Conservation (phyloP, 1,139 yeast species). For the Scheffersomyces lignicola region DNA sequence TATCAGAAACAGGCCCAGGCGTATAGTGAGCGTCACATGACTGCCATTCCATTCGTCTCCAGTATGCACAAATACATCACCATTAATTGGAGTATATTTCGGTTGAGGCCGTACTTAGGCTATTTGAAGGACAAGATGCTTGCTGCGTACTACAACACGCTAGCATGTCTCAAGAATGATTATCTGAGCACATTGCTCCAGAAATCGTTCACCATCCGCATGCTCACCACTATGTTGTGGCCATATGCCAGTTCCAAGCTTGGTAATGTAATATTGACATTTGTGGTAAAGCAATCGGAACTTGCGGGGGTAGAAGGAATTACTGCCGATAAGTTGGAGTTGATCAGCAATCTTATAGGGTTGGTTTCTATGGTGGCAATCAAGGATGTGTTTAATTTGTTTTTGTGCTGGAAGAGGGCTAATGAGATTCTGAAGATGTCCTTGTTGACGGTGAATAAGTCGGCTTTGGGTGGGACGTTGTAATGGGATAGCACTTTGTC, state of each 20-base stretch:
- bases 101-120: slow-evolving; percentile 1
- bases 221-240: slow-evolving; percentile 40
- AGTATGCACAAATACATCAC: slow-evolving; percentile 9
- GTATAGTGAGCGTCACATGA: neutral
- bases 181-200: slow-evolving; percentile 28
- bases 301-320: slow-evolving; percentile 10
- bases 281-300: slow-evolving; percentile 10
- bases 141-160: slow-evolving; percentile 21
- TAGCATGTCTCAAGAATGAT: slow-evolving; percentile 38
- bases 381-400: slow-evolving; percentile 36
- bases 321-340: slow-evolving; percentile 24
- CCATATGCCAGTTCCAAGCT: slow-evolving; percentile 39
- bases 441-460: slow-evolving; percentile 14
- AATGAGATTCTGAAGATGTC: slow-evolving; percentile 23
- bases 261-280: slow-evolving; percentile 24
- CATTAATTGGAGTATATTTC: neutral
- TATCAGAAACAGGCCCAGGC: slow-evolving; percentile 1
- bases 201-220: slow-evolving; percentile 27
- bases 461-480: too few species aligned
- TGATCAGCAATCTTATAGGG: slow-evolving; percentile 36
- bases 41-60: slow-evolving; percentile 10
- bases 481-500: too few species aligned
- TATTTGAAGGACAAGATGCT: slow-evolving; percentile 14
- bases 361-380: slow-evolving; percentile 31
- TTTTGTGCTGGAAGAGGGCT: slow-evolving; percentile 27